A percentile compares a stretch with the other conserved stretches of the same genome.
These are phyloP conservation scores for Brassica juncea DNA, from an alignment of 345 rosid species.

Conservation along the genomic window DNA sequence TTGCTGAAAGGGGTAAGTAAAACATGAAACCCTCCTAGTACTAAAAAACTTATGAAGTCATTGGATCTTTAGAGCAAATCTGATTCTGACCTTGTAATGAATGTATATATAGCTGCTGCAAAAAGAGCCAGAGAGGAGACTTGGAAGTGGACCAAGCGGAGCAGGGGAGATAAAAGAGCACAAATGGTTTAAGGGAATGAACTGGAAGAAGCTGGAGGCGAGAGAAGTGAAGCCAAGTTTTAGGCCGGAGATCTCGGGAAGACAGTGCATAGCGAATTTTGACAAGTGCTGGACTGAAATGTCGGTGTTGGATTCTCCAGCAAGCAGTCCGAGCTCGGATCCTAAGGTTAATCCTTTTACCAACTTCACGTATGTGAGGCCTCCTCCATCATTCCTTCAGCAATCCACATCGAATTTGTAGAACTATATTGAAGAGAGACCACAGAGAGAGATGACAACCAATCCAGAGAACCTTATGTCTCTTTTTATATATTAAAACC, in stretches of 20 bases:
- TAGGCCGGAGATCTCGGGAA: constrained; percentile 75
- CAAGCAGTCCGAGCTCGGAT: constrained; percentile 65
- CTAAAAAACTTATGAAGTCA: not conserved
- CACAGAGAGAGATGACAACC: not conserved
- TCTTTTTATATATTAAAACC: not conserved
- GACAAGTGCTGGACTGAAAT: constrained; percentile 86
- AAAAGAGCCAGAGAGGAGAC: constrained; percentile 71
- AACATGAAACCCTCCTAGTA: not conserved
- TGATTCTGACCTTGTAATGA: constrained; percentile 6
- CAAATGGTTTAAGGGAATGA: constrained; percentile 84
- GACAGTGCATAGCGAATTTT: constrained; percentile 83
- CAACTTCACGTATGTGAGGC: constrained; percentile 76
- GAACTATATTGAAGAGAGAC: not conserved
- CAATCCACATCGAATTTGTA: constrained; percentile 33
- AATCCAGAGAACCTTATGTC: not conserved
- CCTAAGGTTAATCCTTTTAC: constrained; percentile 62
- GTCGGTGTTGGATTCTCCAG: constrained; percentile 79
- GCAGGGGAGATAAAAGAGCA: constrained; percentile 74
- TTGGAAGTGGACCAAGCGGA: constrained; percentile 73
- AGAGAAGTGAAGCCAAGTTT: constrained; percentile 82
- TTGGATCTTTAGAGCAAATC: not conserved
- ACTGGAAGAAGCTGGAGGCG: constrained; percentile 84
- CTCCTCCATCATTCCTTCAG: constrained; percentile 59
- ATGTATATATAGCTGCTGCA: constrained; percentile 68
- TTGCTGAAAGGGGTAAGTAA: constrained; percentile 75